These are phyloP conservation scores for Rhizopus stolonifer DNA, from an alignment of 371 early-diverging fungal species.

Conservation along the genomic window DNA sequence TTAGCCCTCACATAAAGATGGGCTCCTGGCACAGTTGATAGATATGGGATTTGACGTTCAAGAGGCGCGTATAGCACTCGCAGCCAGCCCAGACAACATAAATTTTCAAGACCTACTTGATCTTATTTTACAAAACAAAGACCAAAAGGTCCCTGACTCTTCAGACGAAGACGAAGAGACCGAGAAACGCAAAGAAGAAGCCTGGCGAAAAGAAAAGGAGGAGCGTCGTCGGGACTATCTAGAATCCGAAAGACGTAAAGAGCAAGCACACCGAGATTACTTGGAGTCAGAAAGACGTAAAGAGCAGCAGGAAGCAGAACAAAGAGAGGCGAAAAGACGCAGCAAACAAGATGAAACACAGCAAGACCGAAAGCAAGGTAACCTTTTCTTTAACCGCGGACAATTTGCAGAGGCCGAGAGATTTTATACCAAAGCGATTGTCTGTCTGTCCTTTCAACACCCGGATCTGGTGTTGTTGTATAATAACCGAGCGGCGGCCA, in stretches of 20 bases:
- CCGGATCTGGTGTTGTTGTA: constrained; percentile 59
- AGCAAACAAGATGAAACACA: constrained; percentile 23
- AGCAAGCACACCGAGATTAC: no score
- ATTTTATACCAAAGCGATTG: constrained; percentile 73
- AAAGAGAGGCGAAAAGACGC: no score
- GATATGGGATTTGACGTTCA: constrained; percentile 77
- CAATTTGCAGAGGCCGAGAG: constrained; percentile 83
- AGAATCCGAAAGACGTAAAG: no score
- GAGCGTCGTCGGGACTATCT: constrained; percentile 19
- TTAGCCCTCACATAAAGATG: constrained; percentile 11
- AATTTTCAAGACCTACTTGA: constrained; percentile 67
- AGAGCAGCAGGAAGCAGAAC: no score
- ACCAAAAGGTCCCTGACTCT: constrained; percentile 8
- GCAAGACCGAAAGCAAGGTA: constrained; percentile 66
- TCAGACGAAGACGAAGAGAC: constrained; percentile 23
- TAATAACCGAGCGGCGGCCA: constrained; percentile 90
- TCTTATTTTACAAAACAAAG: constrained; percentile 61
- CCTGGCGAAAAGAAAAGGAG: constrained; percentile 43
- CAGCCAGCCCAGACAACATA: constrained; percentile 48
- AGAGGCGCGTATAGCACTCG: constrained; percentile 63
- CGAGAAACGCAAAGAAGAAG: constrained; percentile 60
- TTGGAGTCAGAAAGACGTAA: no score
- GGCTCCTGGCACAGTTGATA: constrained; percentile 63
- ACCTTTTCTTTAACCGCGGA: constrained; percentile 83
- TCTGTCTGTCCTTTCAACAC: constrained; percentile 59